Base-by-base conservation (phyloP, 2,329 filamentous ascomycete species). In the Penicillium brevicompactum region DNA sequence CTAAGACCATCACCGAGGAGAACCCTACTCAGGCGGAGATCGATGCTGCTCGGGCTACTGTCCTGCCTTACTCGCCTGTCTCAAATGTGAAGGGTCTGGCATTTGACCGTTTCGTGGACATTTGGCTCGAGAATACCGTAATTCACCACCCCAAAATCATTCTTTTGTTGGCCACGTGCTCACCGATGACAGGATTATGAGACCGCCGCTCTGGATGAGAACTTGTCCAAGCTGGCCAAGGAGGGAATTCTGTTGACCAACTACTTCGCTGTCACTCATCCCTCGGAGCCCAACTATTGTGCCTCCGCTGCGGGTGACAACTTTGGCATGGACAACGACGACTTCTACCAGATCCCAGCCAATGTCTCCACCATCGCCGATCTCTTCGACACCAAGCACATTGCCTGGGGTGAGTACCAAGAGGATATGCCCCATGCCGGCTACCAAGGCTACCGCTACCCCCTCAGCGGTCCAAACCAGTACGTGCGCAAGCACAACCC, bases 401-500 rank as follows among this genome's bases (percentile, higher is more conserved):
- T 91, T 68, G 79, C 82, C 2, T 91, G 87, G 87, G 87, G 78
- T 52, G 78, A 87, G 60, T 94, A 93, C 74, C 84, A 92, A 70
- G 89, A 94, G 70, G 86, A 91, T 66, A 81, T 89, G 82, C 90
- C 90, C 6, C 91, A 86, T 73, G 81, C 84, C 4, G 90, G 90
- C 10, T 93, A 85, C 71, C 81, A 90, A 71, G 89, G 89, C 42
- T 72, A 73, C 21, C 78, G 76, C 1, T 90, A 79, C 70, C 79
- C 84, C 53, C 91, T 84, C 62, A 89, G 82, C 2, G 82, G 83
- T 30, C 80, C 82, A 46, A 89, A 92, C 66, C 85, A 88, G 75
- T 94, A 94, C 69, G 89, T 93, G 7, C 86, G 91, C 68, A 93
- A 94, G 76, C 90, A 94, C 77, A 91, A 92, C 58, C 73, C 74